Evolutionary conservation across 805 yeast genomes (phyloP).

Genomic region (Kodamaea leandrae): DNA sequence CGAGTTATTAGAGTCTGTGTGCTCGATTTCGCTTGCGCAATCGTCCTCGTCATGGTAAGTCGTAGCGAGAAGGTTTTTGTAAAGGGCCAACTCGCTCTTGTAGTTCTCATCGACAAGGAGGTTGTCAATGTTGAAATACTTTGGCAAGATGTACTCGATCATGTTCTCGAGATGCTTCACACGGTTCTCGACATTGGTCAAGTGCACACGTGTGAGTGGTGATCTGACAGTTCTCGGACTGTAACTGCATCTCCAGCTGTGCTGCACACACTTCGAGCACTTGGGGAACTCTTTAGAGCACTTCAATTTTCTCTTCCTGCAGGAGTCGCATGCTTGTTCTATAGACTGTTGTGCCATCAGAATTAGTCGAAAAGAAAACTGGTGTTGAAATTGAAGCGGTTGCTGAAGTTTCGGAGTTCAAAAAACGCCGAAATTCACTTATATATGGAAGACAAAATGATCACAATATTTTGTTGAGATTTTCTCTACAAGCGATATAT

Average conservation of each 20-base stretch:
- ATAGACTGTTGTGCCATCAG: conserved; percentile 20
- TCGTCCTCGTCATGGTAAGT: conserved; percentile 11
- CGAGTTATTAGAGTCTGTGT: conserved; percentile 6
- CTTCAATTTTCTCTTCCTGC: conserved; percentile 74
- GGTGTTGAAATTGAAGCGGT: background rate
- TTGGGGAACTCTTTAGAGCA: conserved; percentile 78
- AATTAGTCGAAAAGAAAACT: background rate
- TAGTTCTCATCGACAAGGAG: conserved; percentile 18
- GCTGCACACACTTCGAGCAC: conserved; percentile 71
- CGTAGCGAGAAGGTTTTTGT: conserved; percentile 10
- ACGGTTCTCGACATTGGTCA: conserved; percentile 68
- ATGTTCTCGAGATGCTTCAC: conserved; percentile 30
- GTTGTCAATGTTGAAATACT: conserved; percentile 18
- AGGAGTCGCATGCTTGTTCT: conserved; percentile 76
- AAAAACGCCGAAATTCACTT: conserved; percentile 2
- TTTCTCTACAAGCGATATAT: conserved; percentile 5
- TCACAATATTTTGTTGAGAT: conserved; percentile 10
- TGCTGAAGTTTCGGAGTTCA: conserved; percentile 1
- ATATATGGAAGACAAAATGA: conserved; percentile 1
- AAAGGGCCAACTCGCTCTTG: conserved; percentile 11
- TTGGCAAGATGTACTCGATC: conserved; percentile 33
- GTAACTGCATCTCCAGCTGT: conserved; percentile 72
- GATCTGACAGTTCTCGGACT: conserved; percentile 77
- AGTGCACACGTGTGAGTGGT: conserved; percentile 77
- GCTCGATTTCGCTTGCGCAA: conserved; percentile 3